A percentile compares a stretch with the other conserved stretches of the same genome.
These are phyloP conservation scores for Geosiphon pyriformis DNA, from an alignment of 192 early-diverging fungal species.

Conservation along the genomic window DNA sequence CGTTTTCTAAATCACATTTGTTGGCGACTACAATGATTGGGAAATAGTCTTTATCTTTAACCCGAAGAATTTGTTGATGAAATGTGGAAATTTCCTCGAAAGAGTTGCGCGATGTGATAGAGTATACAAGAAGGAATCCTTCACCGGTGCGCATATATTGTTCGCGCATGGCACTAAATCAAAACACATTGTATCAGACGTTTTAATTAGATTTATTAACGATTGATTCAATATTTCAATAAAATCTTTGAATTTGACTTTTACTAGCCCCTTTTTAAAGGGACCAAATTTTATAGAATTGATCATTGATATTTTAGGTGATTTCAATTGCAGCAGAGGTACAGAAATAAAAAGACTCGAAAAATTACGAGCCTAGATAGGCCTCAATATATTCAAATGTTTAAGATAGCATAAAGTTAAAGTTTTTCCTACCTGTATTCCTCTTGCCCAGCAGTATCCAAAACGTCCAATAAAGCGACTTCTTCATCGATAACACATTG, in stretches of 20 bases:
- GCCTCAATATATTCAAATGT: no score
- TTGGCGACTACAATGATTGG: slow-evolving; percentile 91
- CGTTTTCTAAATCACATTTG: slow-evolving; percentile 82
- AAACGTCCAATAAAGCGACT: slow-evolving; percentile 82
- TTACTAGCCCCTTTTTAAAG: no score
- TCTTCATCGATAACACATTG: slow-evolving; percentile 90
- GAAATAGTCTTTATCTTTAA: slow-evolving; percentile 91
- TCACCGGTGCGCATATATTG: slow-evolving; percentile 97
- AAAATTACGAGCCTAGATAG: no score
- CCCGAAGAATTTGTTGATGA: slow-evolving; percentile 87
- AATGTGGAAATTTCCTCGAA: slow-evolving; percentile 91
- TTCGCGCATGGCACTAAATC: slow-evolving; percentile 76
- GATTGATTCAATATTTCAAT: no score
- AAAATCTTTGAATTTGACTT: no score
- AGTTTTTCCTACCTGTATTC: slow-evolving; percentile 92
- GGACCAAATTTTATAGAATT: no score
- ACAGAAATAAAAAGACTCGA: no score
- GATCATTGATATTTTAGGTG: no score
- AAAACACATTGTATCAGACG: no score
- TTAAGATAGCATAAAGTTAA: no score
- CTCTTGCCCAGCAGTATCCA: slow-evolving; percentile 96
- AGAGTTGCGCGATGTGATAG: slow-evolving; percentile 84
- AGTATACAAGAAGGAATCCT: slow-evolving; percentile 91
- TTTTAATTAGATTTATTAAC: no score
- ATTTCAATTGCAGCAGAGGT: no score